Evolutionary conservation across 225 moss, liverwort and hornwort species (phyloP).

Genomic region (Pleurozium schreberi): DNA sequence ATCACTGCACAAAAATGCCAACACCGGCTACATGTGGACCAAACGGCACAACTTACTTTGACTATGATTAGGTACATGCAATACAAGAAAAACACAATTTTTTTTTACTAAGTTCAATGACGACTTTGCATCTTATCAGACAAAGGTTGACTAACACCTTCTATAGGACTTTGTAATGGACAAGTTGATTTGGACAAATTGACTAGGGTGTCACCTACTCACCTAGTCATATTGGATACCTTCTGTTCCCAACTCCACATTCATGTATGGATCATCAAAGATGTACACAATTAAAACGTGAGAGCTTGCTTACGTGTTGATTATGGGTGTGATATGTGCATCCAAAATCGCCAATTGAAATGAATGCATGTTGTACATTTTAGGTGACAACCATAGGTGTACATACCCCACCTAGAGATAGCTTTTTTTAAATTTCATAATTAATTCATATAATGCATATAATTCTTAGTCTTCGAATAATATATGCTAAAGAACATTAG

Average conservation of each 20-base stretch:
- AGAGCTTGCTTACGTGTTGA: too few relatives aligned
- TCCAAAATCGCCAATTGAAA: background rate
- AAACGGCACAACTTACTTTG: too few relatives aligned
- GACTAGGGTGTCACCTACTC: background rate
- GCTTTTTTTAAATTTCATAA: background rate
- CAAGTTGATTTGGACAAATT: background rate
- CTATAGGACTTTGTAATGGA: background rate
- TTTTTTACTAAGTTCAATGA: background rate
- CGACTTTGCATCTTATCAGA: background rate
- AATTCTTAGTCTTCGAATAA: too few relatives aligned
- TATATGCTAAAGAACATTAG: background rate
- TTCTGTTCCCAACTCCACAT: background rate
- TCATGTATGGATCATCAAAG: background rate
- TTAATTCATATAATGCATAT: background rate
- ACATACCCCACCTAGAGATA: too few relatives aligned
- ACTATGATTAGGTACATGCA: background rate
- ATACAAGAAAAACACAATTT: background rate
- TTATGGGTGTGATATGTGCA: background rate
- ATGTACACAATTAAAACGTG: background rate
- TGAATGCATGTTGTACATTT: background rate
- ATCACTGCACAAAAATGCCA: background rate
- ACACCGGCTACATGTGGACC: background rate
- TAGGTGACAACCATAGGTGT: accelerated
- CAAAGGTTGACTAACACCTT: background rate
- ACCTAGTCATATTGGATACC: background rate